Conservation (phyloP, 345 rosid genomes). For the Salix exigua region DNA sequence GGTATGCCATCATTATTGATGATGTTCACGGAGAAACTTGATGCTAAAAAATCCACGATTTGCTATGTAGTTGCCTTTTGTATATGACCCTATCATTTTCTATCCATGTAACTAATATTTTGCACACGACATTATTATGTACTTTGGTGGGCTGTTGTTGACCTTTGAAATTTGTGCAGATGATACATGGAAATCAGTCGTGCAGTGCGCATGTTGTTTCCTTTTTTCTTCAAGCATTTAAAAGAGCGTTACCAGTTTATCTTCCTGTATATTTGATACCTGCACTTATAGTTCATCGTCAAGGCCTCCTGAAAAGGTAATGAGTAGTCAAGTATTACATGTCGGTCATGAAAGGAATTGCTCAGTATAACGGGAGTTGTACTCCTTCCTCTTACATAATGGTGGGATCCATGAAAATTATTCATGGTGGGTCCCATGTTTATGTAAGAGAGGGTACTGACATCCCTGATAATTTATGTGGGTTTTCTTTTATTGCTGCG, state of each 20-base stretch:
- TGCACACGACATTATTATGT: neutral
- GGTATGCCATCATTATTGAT: slow-evolving; percentile 34
- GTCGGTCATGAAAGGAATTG: neutral
- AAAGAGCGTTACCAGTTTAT: slow-evolving; percentile 85
- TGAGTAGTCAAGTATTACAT: neutral
- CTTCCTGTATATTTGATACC: slow-evolving; percentile 90
- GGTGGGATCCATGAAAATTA: neutral
- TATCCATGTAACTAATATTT: too few relatives aligned
- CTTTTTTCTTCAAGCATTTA: slow-evolving; percentile 72
- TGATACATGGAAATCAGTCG: slow-evolving; percentile 79
- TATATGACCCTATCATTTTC: too few relatives aligned
- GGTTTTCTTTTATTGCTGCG: neutral
- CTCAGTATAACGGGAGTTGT: too few relatives aligned
- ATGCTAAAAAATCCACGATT: neutral
- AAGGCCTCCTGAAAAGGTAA: slow-evolving; percentile 74
- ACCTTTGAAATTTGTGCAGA: slow-evolving; percentile 47
- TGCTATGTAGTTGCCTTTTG: neutral
- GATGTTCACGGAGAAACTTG: neutral
- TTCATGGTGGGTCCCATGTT: neutral
- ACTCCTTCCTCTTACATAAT: neutral
- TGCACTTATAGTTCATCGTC: slow-evolving; percentile 88
- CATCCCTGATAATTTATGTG: too few relatives aligned
- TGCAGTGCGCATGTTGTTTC: slow-evolving; percentile 60
- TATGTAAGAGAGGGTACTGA: too few relatives aligned
- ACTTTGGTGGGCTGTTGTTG: slow-evolving; percentile 9